Evolutionary conservation across 163 green algal species (phyloP).

Genomic region (Chloromonas sp.): DNA sequence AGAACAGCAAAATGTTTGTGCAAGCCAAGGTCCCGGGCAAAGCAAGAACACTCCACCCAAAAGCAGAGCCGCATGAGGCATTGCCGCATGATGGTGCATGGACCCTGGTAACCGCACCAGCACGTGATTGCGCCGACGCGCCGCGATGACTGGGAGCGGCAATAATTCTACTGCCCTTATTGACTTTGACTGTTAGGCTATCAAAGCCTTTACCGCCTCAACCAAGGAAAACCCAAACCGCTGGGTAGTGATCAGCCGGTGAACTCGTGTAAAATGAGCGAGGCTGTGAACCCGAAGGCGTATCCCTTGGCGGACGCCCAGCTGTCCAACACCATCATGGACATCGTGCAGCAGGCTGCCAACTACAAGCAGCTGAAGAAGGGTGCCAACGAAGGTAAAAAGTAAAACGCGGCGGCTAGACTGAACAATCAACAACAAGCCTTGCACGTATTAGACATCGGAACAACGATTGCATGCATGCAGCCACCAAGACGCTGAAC

Average conservation of each 20-base stretch:
- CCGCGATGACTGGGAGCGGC: too few relatives aligned
- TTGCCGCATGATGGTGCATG: too few relatives aligned
- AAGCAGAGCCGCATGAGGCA: too few relatives aligned
- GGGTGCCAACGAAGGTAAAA: slow-evolving; percentile 92
- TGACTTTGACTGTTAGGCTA: too few relatives aligned
- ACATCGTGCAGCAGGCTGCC: slow-evolving; percentile 96
- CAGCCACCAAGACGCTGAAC: slow-evolving; percentile 94
- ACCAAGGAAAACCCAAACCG: too few relatives aligned
- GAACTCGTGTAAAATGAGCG: slow-evolving; percentile 43
- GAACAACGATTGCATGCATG: slow-evolving; percentile 1
- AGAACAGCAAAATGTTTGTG: not conserved
- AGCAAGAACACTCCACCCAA: not conserved
- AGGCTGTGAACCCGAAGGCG: slow-evolving; percentile 96
- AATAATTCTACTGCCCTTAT: too few relatives aligned
- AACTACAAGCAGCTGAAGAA: slow-evolving; percentile 99
- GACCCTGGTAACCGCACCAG: too few relatives aligned
- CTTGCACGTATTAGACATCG: not conserved
- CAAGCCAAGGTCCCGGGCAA: not conserved
- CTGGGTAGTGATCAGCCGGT: slow-evolving; percentile 48
- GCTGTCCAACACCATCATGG: slow-evolving; percentile 97
- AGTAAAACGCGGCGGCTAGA: not conserved
- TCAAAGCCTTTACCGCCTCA: too few relatives aligned
- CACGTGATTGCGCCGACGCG: too few relatives aligned
- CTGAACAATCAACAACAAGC: not conserved
- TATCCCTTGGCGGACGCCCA: slow-evolving; percentile 94